These are phyloP conservation scores for Cystofilobasidium macerans DNA, from an alignment of 768 basidiomycete genomes.

Conservation along the genomic window DNA sequence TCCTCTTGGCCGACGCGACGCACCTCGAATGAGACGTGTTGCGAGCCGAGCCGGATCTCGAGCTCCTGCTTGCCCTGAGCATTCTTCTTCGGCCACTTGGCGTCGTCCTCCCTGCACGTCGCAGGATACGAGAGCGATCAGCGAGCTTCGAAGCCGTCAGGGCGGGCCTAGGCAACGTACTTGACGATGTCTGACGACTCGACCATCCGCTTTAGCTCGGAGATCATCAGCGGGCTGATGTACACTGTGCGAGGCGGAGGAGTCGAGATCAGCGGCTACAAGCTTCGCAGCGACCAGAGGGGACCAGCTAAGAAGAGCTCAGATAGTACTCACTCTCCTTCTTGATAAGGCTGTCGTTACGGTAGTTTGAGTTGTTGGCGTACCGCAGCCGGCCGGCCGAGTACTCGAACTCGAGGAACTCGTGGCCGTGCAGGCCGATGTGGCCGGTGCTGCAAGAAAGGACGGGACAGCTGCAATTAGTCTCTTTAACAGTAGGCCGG, in stretches of 20 bases:
- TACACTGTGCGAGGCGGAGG: conserved; percentile 67
- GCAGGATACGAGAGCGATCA: background rate
- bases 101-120: conserved; percentile 77
- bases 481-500: too few species aligned
- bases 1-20: conserved; percentile 28
- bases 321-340: conserved; percentile 74
- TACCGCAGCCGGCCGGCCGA: conserved; percentile 76
- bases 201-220: conserved; percentile 88
- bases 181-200: conserved; percentile 89
- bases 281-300: too few species aligned
- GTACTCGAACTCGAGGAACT: conserved; percentile 97
- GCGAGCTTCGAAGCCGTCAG: conserved; percentile 1
- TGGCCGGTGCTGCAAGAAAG: conserved; percentile 67
- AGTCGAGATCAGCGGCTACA: too few species aligned
- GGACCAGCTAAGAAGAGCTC: background rate
- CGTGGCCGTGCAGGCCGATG: conserved; percentile 93
- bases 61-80: conserved; percentile 97
- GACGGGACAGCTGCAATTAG: too few species aligned
- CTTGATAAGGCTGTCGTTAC: conserved; percentile 91
- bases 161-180: conserved; percentile 41
- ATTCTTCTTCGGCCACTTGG: conserved; percentile 98
- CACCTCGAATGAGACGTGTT: conserved; percentile 96
- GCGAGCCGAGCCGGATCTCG: conserved; percentile 83
- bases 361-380: conserved; percentile 98
- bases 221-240: conserved; percentile 80